Conservation (phyloP, 2,329 filamentous ascomycete genomes). For the Aspergillus japonicus region DNA sequence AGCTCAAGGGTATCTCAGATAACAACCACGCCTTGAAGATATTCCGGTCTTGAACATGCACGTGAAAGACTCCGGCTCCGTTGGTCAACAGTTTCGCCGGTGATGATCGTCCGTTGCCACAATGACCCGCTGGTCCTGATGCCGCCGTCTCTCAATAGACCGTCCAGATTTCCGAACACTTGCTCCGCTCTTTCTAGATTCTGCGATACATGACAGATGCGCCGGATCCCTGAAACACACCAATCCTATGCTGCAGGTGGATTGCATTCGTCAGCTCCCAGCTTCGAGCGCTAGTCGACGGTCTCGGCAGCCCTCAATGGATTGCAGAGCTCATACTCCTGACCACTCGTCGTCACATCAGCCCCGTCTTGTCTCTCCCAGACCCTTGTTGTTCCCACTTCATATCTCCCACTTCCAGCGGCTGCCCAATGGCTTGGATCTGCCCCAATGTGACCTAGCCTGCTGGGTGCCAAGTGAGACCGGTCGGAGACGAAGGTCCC, state of each 20-base stretch:
- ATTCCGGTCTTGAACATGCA: background rate
- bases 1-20: background rate
- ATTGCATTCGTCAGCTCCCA: conserved; percentile 3
- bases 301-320: conserved; percentile 1
- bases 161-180: background rate
- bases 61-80: background rate
- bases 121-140: background rate
- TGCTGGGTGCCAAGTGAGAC: conserved; percentile 5
- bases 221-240: background rate
- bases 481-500: background rate
- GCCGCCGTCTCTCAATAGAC: conserved; percentile 1
- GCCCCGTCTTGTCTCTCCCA: background rate
- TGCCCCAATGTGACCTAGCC: conserved; percentile 4
- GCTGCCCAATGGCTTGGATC: conserved; percentile 2
- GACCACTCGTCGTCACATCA: background rate
- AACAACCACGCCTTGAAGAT: background rate
- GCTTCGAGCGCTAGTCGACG: background rate
- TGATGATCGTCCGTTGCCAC: background rate
- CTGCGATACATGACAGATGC: conserved; percentile 1
- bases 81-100: background rate
- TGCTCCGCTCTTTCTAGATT: conserved; percentile 3
- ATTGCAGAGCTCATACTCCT: conserved; percentile 3
- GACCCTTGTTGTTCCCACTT: conserved; percentile 1
- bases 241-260: background rate
- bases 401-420: background rate